These are phyloP conservation scores for Cutaneotrichosporon sp. DNA, from an alignment of 1,284 basidiomycete species.

Conservation along the genomic window DNA sequence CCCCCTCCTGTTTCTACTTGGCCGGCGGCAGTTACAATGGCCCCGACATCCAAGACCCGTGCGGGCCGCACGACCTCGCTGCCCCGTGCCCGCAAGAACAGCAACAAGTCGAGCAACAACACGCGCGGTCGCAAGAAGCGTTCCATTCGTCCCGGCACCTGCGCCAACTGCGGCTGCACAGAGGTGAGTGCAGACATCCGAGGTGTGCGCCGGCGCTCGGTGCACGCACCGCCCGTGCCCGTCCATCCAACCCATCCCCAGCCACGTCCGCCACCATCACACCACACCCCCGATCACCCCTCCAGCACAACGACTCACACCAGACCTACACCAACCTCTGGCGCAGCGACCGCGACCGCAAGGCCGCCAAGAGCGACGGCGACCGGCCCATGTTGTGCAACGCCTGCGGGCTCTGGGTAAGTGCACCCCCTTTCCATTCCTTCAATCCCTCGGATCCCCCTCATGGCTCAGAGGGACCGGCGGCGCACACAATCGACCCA, in stretches of 20 bases:
- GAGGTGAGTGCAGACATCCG: slow-evolving; percentile 1
- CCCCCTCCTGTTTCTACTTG: background rate
- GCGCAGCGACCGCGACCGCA: slow-evolving; percentile 13
- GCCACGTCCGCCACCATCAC: background rate
- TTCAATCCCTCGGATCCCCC: no score
- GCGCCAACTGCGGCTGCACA: slow-evolving; percentile 10
- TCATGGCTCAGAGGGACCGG: background rate
- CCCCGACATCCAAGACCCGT: slow-evolving; percentile 2
- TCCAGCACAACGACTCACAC: background rate
- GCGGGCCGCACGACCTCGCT: slow-evolving; percentile 3
- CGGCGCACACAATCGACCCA: background rate
- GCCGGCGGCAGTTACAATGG: slow-evolving; percentile 4
- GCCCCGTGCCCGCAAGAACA: background rate
- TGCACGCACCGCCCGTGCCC: background rate
- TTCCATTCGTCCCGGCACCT: slow-evolving; percentile 9
- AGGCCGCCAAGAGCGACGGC: background rate
- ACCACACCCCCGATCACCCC: background rate
- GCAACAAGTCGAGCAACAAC: background rate
- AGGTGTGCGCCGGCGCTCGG: background rate
- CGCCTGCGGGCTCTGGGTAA: slow-evolving; percentile 27
- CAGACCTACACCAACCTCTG: slow-evolving; percentile 24
- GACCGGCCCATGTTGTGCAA: slow-evolving; percentile 22
- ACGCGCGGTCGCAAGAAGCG: slow-evolving; percentile 8
- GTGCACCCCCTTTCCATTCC: slow-evolving; percentile 2
- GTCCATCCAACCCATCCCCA: background rate